phyloP scores from a whole-genome alignment of 2,329 filamentous ascomycete species.

The Hypoxylon sp. region DNA sequence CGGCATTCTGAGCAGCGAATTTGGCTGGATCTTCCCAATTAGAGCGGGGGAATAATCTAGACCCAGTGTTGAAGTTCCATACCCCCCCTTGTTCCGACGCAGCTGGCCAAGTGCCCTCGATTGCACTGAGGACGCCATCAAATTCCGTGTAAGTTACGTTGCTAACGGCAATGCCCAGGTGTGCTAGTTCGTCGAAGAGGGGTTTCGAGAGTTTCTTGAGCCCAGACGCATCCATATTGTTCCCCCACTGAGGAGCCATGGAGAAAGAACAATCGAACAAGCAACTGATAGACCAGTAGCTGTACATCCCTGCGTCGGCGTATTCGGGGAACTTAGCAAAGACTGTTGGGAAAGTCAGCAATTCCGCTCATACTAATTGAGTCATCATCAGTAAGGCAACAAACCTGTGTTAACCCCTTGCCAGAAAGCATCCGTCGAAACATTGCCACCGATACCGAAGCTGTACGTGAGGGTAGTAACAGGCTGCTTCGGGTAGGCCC shows the following conservation, averaged over 20 bases:
- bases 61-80: slow-evolving; percentile 41
- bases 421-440: slow-evolving; percentile 48
- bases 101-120: slow-evolving; percentile 41
- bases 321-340: slow-evolving; percentile 51
- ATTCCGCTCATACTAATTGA: neutral
- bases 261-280: slow-evolving; percentile 34
- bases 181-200: slow-evolving; percentile 33
- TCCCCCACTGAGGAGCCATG: slow-evolving; percentile 41
- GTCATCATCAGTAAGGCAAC: neutral
- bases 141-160: slow-evolving; percentile 33
- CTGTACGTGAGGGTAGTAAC: slow-evolving; percentile 52
- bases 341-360: slow-evolving; percentile 32
- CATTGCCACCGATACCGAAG: slow-evolving; percentile 43
- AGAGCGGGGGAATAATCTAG: slow-evolving; percentile 40
- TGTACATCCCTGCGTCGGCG: slow-evolving; percentile 44
- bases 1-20: slow-evolving; percentile 34
- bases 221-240: slow-evolving; percentile 28
- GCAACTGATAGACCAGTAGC: slow-evolving; percentile 40
- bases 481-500: slow-evolving; percentile 52
- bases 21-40: slow-evolving; percentile 41
- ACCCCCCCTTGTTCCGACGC: slow-evolving; percentile 35
- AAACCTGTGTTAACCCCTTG: slow-evolving; percentile 46
- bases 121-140: slow-evolving; percentile 30
- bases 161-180: slow-evolving; percentile 29
- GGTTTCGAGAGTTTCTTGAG: slow-evolving; percentile 30